These are phyloP conservation scores for Aotearoamyces nothofagi DNA, from an alignment of 2,329 filamentous ascomycete species.

Conservation along the genomic window DNA sequence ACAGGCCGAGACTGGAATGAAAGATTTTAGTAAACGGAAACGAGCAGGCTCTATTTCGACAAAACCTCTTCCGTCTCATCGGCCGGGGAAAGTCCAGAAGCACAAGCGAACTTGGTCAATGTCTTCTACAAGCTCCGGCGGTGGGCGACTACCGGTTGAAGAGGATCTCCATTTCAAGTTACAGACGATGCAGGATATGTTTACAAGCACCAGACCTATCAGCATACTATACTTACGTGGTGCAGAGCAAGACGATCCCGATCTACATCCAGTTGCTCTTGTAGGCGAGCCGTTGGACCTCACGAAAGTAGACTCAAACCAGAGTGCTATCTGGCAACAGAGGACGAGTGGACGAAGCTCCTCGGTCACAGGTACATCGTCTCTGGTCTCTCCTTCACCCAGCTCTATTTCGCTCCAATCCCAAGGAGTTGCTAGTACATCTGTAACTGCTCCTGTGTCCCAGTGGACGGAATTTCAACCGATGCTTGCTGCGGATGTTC, in stretches of 20 bases:
- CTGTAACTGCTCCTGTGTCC: conserved; percentile 19
- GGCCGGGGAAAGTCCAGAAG: conserved; percentile 72
- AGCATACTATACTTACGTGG: conserved; percentile 68
- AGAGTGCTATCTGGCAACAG: conserved; percentile 23
- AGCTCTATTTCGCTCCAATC: conserved; percentile 49
- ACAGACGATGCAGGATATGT: conserved; percentile 72
- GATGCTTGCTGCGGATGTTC: conserved; percentile 31
- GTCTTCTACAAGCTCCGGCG: conserved; percentile 58
- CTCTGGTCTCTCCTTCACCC: conserved; percentile 49
- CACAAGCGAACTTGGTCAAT: conserved; percentile 94
- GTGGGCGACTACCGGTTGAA: conserved; percentile 39
- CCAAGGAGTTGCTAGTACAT: conserved; percentile 27
- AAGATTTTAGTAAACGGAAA: conserved; percentile 52
- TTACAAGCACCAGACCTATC: conserved; percentile 65
- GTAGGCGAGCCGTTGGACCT: conserved; percentile 51
- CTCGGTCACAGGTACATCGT: conserved; percentile 39
- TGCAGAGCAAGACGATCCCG: conserved; percentile 65
- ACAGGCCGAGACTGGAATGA: conserved; percentile 55
- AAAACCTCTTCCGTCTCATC: conserved; percentile 29
- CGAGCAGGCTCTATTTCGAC: conserved; percentile 30
- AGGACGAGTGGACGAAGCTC: conserved; percentile 37
- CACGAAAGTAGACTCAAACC: conserved; percentile 27
- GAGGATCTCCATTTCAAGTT: conserved; percentile 71
- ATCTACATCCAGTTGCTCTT: conserved; percentile 61
- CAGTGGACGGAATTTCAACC: conserved; percentile 45